A percentile compares a stretch with the other conserved stretches of the same genome.
phyloP scores from a whole-genome alignment of 495 filamentous ascomycete species.

The Penicillium subrubescens region DNA sequence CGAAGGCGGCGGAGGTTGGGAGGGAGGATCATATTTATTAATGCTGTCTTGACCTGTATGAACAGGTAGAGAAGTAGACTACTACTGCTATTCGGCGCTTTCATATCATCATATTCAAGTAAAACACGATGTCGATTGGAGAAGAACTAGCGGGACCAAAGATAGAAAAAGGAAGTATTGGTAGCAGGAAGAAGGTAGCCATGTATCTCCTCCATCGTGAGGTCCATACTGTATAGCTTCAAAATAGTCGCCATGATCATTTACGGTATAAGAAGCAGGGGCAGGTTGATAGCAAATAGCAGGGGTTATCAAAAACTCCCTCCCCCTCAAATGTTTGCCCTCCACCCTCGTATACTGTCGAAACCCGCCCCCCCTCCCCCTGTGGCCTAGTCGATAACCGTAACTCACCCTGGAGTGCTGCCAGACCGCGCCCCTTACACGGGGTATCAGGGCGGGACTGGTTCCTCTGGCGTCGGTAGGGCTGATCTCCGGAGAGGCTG shows the following conservation, averaged over 20 bases:
- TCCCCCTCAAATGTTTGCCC: neutral
- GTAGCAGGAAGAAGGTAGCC: neutral
- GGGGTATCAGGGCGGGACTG: neutral
- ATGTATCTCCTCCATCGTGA: neutral
- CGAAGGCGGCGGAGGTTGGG: slow-evolving; percentile 46
- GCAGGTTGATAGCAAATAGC: neutral
- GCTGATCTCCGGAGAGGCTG: slow-evolving; percentile 1
- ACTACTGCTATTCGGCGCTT: neutral
- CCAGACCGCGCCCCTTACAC: slow-evolving; percentile 1
- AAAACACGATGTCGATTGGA: no score
- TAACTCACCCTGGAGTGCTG: neutral
- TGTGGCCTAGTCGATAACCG: neutral
- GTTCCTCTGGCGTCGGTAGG: slow-evolving; percentile 7
- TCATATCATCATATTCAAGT: neutral
- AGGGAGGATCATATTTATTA: slow-evolving; percentile 48
- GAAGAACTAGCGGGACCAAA: neutral
- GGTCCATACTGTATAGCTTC: neutral
- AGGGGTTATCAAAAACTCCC: neutral
- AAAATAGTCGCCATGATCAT: no score
- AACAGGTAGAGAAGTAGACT: neutral
- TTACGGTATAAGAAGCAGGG: no score
- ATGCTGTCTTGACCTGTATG: slow-evolving; percentile 5
- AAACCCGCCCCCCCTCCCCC: neutral
- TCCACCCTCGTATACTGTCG: neutral
- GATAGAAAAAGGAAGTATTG: neutral